These are phyloP conservation scores for Punctularia strigosozonata DNA, from an alignment of 768 basidiomycete species.

Conservation along the genomic window DNA sequence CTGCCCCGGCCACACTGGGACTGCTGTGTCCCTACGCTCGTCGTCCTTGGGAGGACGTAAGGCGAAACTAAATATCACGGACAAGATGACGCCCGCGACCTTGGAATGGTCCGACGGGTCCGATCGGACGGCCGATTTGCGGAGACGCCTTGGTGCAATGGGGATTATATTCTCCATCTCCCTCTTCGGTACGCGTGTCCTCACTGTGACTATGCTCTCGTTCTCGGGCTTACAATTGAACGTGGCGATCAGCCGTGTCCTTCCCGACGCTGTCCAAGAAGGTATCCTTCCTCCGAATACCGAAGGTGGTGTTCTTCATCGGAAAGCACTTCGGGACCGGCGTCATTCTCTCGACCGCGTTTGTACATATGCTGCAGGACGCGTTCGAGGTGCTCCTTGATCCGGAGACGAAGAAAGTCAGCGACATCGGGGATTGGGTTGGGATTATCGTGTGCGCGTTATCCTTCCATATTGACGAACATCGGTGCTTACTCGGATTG, in stretches of 20 bases:
- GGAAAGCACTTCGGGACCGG: slow-evolving; percentile 85
- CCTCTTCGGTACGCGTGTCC: slow-evolving; percentile 41
- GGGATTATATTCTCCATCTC: slow-evolving; percentile 47
- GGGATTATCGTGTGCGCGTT: slow-evolving; percentile 61
- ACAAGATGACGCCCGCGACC: too few species aligned
- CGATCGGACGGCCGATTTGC: background rate
- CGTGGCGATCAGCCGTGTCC: slow-evolving; percentile 39
- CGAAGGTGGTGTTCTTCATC: slow-evolving; percentile 64
- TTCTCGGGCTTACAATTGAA: background rate
- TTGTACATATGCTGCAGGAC: slow-evolving; percentile 71
- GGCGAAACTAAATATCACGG: too few species aligned
- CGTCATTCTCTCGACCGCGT: slow-evolving; percentile 74
- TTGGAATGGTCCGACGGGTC: too few species aligned
- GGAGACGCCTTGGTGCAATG: slow-evolving; percentile 22
- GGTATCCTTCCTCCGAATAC: slow-evolving; percentile 42
- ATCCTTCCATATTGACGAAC: background rate
- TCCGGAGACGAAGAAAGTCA: slow-evolving; percentile 27
- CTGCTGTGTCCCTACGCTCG: too few species aligned
- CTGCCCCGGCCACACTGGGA: too few species aligned
- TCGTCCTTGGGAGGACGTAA: too few species aligned
- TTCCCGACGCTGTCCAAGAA: slow-evolving; percentile 58
- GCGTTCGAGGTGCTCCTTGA: slow-evolving; percentile 51
- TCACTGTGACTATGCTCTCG: background rate
- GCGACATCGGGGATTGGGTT: slow-evolving; percentile 40
- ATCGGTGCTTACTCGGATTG: slow-evolving; percentile 2